Evolutionary conservation across 441 rosid species (phyloP).

Genomic region (Populus hybrid): DNA sequence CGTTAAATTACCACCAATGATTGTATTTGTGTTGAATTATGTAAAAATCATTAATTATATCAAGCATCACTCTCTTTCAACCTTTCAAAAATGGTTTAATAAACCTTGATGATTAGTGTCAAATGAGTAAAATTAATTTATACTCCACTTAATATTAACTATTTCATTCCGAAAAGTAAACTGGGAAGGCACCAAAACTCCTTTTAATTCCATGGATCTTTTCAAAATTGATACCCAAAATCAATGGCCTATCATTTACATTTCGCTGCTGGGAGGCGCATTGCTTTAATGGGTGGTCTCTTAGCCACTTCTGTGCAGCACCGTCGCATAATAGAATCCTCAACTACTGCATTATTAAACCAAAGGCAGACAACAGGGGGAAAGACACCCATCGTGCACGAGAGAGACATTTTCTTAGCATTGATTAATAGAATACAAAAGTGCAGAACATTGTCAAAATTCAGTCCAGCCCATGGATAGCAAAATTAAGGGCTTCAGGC

Average conservation of each 20-base stretch:
- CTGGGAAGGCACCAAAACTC: background rate
- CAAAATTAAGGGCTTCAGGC: conserved; percentile 12
- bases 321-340: background rate
- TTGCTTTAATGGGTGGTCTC: no score
- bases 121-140: background rate
- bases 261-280: no score
- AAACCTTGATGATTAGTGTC: background rate
- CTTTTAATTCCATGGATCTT: background rate
- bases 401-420: background rate
- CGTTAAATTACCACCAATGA: background rate
- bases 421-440: background rate
- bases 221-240: background rate
- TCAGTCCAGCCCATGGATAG: conserved; percentile 8
- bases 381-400: background rate
- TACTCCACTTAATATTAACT: background rate
- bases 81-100: no score
- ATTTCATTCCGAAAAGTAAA: background rate
- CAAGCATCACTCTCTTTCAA: background rate
- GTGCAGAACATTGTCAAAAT: background rate
- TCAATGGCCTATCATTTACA: no score
- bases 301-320: no score
- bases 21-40: background rate
- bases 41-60: no score
- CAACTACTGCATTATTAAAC: no score
- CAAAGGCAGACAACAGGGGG: background rate